Conservation (phyloP, 2,329 filamentous ascomycete genomes). For the Ceratocystis huliohia region DNA sequence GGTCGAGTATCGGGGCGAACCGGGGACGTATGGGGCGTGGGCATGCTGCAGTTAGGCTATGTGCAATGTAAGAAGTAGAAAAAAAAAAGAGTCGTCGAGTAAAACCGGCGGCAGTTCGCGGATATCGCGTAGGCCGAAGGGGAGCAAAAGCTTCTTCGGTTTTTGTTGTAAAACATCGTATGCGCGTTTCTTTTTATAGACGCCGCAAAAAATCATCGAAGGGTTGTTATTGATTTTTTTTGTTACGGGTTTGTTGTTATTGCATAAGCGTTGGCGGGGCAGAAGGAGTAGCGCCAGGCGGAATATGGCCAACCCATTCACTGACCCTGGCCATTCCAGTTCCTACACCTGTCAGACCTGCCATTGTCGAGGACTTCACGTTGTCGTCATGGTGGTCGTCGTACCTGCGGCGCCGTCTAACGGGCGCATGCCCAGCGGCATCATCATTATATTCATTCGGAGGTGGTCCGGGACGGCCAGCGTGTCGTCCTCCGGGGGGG, state of each 20-base stretch:
- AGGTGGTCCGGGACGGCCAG: conserved; percentile 11
- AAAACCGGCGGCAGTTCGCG: not conserved
- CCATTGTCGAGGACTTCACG: conserved; percentile 33
- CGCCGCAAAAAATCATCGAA: too few species aligned
- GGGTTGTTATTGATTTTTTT: conserved; percentile 5
- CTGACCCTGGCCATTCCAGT: conserved; percentile 37
- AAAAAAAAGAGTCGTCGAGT: conserved; percentile 4
- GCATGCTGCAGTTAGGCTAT: conserved; percentile 1
- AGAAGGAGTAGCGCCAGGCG: conserved; percentile 31
- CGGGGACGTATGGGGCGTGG: not conserved
- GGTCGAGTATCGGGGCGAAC: not conserved
- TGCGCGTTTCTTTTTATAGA: not conserved
- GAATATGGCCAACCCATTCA: conserved; percentile 39
- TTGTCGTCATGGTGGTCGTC: conserved; percentile 17
- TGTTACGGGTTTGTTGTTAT: conserved; percentile 9
- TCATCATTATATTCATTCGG: conserved; percentile 20
- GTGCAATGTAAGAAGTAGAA: not conserved
- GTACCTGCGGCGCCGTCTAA: conserved; percentile 21
- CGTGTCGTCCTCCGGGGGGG: conserved; percentile 12
- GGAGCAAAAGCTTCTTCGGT: not conserved
- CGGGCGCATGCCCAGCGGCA: conserved; percentile 19
- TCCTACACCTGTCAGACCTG: conserved; percentile 35
- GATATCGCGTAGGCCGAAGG: not conserved
- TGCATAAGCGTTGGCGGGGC: conserved; percentile 10
- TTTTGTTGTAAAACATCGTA: not conserved